Base-by-base conservation (phyloP, 139 green algal genomes). In the Volvox africanus region DNA sequence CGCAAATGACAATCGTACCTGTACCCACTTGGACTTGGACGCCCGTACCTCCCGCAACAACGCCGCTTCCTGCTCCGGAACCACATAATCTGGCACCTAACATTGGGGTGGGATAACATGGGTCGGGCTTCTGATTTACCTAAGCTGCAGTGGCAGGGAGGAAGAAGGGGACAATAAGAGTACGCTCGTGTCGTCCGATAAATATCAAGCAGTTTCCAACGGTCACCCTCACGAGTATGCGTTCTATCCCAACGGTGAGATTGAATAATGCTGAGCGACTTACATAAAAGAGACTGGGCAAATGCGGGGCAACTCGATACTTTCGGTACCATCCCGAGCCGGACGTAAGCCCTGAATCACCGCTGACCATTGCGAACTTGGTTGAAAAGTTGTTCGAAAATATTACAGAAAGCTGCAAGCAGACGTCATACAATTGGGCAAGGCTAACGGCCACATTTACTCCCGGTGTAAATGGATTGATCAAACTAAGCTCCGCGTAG, bases 41-140 rank as follows among this genome's bases (percentile, higher is more conserved):
- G 86, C 87, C 1, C 55, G 50, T 3, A 95, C 76, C 22, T 93
- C 76, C 0, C 68, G 16, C 26, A 94, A 3, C 0, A 96, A 20
- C 16, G 61, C 20, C 2, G 77, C n/a, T 80, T 97, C 93, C 61
- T 96, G 93, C 3, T n/a, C 76, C 0, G 30, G 26, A 14, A 26
- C 81, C 0, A 96, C 69, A 69, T 92, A 97, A 18, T 96, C 88
- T 18, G 92, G 94, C 1, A 97, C 24, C 65, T 73, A 28, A 28
- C 5, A 24, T 73, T 28, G 65, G 24, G 65, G 65, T 9, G 11
- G 5, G 44, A 9, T 55, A 55, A 55, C 9, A 55, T 55, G 44
- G 44, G 44, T 14, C 5, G 44, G 9, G 44, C 5, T 55, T 55
- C 44, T 14, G 44, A 5, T 55, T 55, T 55, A n/a, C n/a, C n/a